Conservation (phyloP, 2,329 filamentous ascomycete genomes). For the Epichloe brachyelytri region DNA sequence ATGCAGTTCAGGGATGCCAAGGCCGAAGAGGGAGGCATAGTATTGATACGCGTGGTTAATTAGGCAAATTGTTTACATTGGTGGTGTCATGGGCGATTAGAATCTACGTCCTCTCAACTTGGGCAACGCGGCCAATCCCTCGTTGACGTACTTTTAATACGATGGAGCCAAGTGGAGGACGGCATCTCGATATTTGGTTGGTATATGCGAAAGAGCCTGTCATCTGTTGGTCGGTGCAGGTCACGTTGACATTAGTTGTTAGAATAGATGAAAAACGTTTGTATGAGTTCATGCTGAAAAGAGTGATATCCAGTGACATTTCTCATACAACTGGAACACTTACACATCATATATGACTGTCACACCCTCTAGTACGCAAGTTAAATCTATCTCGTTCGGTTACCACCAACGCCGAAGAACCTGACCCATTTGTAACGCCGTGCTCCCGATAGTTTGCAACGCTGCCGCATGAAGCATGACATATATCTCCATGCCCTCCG, state of each 20-base stretch:
- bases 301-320: neutral
- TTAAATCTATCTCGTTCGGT: neutral
- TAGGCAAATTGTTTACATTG: neutral
- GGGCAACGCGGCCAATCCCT: neutral
- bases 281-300: neutral
- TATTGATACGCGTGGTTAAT: neutral
- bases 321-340: neutral
- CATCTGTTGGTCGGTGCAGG: neutral
- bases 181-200: neutral
- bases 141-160: neutral
- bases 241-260: neutral
- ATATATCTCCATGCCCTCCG: neutral
- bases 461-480: neutral
- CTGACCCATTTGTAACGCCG: neutral
- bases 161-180: neutral
- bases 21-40: neutral
- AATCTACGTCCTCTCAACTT: neutral
- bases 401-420: neutral
- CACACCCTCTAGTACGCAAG: neutral
- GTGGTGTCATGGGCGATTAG: neutral
- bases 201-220: neutral
- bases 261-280: neutral
- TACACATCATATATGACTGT: neutral
- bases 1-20: neutral
- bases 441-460: neutral